A percentile compares a stretch with the other conserved stretches of the same genome.
Evolutionary conservation across 1,284 basidiomycete genomes (phyloP).

Genomic region (Trametes versicolor): DNA sequence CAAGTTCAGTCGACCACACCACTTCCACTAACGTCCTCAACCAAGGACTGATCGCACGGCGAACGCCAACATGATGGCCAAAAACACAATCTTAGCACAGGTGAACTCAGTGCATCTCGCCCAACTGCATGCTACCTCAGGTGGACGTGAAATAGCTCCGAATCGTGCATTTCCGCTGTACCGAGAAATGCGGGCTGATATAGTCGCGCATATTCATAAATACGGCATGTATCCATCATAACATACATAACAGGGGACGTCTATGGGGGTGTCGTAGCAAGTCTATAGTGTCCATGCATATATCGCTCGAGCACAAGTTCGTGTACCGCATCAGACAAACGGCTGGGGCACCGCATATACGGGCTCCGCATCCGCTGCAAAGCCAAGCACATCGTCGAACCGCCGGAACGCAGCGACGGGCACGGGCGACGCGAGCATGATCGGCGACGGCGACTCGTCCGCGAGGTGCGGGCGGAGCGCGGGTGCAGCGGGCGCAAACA

Average conservation of each 20-base stretch:
- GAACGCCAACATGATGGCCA: too few relatives aligned
- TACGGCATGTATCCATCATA: background rate
- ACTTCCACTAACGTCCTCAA: too few relatives aligned
- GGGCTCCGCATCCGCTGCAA: background rate
- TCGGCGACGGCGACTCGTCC: slow-evolving; percentile 21
- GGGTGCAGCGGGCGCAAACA: slow-evolving; percentile 7
- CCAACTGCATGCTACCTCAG: too few relatives aligned
- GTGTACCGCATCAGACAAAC: background rate
- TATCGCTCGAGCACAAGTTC: background rate
- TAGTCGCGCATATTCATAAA: too few relatives aligned
- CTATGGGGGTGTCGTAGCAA: background rate
- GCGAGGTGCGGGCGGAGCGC: slow-evolving; percentile 15
- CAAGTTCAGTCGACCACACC: too few relatives aligned
- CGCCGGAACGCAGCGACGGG: slow-evolving; percentile 9
- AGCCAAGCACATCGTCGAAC: slow-evolving; percentile 18
- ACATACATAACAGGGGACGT: background rate
- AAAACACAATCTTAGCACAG: too few relatives aligned
- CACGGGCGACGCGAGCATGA: slow-evolving; percentile 11
- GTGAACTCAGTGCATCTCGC: too few relatives aligned
- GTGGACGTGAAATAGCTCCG: too few relatives aligned
- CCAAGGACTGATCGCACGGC: too few relatives aligned
- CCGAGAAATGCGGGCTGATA: too few relatives aligned
- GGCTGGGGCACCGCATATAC: background rate
- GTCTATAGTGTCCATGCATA: slow-evolving; percentile 7
- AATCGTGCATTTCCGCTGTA: too few relatives aligned